Base-by-base conservation (phyloP, 352 stramenopile genomes). In the Phytopythium chamaehyphon region DNA sequence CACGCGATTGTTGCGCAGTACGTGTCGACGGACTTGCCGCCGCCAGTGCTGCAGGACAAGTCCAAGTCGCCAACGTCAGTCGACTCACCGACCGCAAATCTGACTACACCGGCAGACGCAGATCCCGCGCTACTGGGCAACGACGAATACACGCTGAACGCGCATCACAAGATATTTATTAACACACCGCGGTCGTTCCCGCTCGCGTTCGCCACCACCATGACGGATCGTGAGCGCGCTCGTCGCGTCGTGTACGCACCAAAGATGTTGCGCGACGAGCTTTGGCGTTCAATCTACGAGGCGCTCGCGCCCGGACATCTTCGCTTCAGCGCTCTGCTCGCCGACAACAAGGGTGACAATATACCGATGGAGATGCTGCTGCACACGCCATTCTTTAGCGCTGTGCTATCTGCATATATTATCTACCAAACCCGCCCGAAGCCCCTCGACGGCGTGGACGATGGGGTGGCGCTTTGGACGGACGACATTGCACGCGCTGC, bases 81-180 rank as follows among this genome's bases (percentile, higher is more conserved):
- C 36, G 45, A 40, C 11, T 51, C 28, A 8, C n/a, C 26, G n/a
- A 28, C 19, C 45, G 26, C 45, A 9, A 40, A 21, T 26, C n/a
- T 33, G n/a, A 19, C 28, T 10, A 33, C 28, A 5, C 28, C 45
- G 11, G 3, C 24, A 14, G 16, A 2, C 9, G 2, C 45, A 33
- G 45, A 51, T 26, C 18, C 18, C 9, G 18, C n/a, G 45, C 3
- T 40, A 19, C 61, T 73, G 3, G 50, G 71, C 19, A 83, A 74
- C 24, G 75, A 87, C 51, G 66, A 84, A 47, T 89, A 86, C 64
- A 73, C 73, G 52, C 63, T 89, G 16, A 89, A 89, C 53, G 59
- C 70, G 43, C 73, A 89, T 62, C 76, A 89, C 66, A 84, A 87
- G 53, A 83, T 89, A 76, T 89, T 89, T 83, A 87, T 89, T 65